phyloP scores from a whole-genome alignment of 768 basidiomycete genomes.

The Suillus discolor region DNA sequence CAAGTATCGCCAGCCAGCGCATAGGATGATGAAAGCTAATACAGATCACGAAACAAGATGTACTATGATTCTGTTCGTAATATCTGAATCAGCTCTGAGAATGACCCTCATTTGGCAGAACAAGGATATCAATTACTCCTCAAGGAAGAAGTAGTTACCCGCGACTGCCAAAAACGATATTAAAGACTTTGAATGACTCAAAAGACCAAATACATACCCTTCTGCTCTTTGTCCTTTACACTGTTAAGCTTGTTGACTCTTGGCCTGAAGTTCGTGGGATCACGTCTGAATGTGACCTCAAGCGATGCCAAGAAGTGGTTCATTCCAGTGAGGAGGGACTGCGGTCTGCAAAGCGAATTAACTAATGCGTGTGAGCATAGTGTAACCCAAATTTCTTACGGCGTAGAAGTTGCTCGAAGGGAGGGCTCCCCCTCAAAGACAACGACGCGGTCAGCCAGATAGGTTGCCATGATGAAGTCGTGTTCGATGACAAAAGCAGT shows the following conservation, averaged over 20 bases:
- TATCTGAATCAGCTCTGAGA: background rate
- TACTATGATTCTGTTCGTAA: background rate
- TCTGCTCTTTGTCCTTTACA: conserved; percentile 89
- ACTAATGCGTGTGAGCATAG: background rate
- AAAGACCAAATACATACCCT: conserved; percentile 47
- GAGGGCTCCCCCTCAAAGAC: conserved; percentile 91
- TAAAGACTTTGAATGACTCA: conserved; percentile 9
- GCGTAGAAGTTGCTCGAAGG: conserved; percentile 84
- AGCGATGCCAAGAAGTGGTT: conserved; percentile 95
- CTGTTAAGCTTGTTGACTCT: conserved; percentile 85
- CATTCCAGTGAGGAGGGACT: conserved; percentile 95
- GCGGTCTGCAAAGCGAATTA: conserved; percentile 58
- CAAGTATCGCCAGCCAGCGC: background rate
- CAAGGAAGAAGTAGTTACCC: conserved; percentile 93
- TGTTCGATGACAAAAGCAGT: conserved; percentile 99
- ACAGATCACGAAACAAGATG: background rate
- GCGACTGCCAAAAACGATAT: conserved; percentile 47
- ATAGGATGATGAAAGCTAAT: background rate
- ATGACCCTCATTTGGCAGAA: background rate
- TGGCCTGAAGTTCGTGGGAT: conserved; percentile 92
- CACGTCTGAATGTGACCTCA: conserved; percentile 97
- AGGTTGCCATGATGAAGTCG: conserved; percentile 99
- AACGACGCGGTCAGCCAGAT: conserved; percentile 96
- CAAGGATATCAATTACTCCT: conserved; percentile 51
- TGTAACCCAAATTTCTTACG: conserved; percentile 51